Conservation (phyloP, 352 stramenopile species). For the Phytophthora fragariae region DNA sequence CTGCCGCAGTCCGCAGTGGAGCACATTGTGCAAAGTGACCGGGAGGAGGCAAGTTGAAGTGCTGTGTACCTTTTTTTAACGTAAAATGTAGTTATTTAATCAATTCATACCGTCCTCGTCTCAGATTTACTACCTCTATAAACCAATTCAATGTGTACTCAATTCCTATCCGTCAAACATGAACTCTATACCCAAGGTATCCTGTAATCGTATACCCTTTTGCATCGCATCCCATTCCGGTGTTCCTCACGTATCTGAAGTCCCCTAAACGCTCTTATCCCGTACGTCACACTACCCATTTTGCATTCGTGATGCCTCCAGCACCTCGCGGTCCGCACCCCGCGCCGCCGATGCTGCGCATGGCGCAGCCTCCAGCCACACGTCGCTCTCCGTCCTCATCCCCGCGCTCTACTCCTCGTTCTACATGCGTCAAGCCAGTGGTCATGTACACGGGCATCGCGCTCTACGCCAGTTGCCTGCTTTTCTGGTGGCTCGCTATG, state of each 20-base stretch:
- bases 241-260: constrained; percentile 20
- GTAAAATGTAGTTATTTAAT: constrained; percentile 35
- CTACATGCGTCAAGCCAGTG: constrained; percentile 19
- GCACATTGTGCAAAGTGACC: constrained; percentile 28
- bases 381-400: constrained; percentile 18
- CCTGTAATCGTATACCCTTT: background rate
- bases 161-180: background rate
- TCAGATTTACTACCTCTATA: constrained; percentile 1
- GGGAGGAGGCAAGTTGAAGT: constrained; percentile 33
- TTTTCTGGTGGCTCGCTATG: constrained; percentile 41
- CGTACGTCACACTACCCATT: constrained; percentile 18
- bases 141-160: background rate
- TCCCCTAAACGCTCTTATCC: constrained; percentile 8
- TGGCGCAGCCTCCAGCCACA: constrained; percentile 7
- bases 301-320: constrained; percentile 6
- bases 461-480: constrained; percentile 28
- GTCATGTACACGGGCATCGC: constrained; percentile 34
- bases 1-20: constrained; percentile 21
- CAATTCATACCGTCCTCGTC: constrained; percentile 8
- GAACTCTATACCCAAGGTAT: background rate
- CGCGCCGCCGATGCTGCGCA: constrained; percentile 2
- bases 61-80: constrained; percentile 8
- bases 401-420: constrained; percentile 2
- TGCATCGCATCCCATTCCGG: constrained; percentile 13
- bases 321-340: constrained; percentile 1